Conservation (phyloP, 345 rosid species). For the Combretum micranthum region DNA sequence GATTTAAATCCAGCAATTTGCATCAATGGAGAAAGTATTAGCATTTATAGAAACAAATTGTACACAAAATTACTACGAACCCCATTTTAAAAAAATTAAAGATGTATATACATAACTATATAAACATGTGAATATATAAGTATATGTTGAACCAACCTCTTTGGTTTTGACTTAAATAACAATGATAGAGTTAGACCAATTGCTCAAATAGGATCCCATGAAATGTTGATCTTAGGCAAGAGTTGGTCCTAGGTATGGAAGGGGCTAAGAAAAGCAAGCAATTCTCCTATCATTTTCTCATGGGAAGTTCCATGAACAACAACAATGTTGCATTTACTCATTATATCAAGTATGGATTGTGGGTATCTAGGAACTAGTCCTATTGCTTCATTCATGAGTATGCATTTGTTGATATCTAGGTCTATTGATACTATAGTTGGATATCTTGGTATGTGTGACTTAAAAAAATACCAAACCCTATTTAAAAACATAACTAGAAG, state of each 20-base stretch:
- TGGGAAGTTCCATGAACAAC: slow-evolving; percentile 91
- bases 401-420: too few species aligned
- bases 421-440: too few species aligned
- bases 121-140: too few species aligned
- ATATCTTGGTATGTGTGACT: slow-evolving; percentile 91
- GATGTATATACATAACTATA: too few species aligned
- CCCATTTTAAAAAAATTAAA: too few species aligned
- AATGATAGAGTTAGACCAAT: slow-evolving; percentile 52
- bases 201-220: slow-evolving; percentile 68
- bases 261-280: slow-evolving; percentile 64
- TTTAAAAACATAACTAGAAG: background rate
- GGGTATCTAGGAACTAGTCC: slow-evolving; percentile 97
- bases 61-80: too few species aligned
- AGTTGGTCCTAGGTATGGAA: slow-evolving; percentile 64
- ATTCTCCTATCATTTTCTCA: slow-evolving; percentile 78
- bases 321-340: slow-evolving; percentile 90
- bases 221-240: slow-evolving; percentile 75
- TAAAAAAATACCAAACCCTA: slow-evolving; percentile 84
- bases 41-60: too few species aligned
- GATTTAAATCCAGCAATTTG: slow-evolving; percentile 53
- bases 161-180: too few species aligned
- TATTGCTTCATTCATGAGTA: slow-evolving; percentile 79
- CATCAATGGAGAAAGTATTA: slow-evolving; percentile 57
- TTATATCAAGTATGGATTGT: slow-evolving; percentile 84
- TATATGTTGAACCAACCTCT: too few species aligned